Evolutionary conservation across 495 filamentous ascomycete genomes (phyloP).

Genomic region (Penicillium soppii): DNA sequence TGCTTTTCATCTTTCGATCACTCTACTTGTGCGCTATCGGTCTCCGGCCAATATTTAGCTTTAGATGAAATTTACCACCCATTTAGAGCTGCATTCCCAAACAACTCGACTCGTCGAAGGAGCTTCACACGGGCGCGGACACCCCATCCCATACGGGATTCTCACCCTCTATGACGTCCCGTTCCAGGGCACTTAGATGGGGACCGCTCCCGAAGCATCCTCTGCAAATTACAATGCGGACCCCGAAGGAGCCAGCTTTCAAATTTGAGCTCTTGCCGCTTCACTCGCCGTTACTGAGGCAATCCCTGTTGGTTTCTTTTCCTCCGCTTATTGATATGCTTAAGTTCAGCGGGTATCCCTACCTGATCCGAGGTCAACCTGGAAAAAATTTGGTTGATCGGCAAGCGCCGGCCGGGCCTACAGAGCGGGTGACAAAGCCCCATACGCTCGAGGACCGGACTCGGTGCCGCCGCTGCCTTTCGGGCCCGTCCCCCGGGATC

Average conservation of each 20-base stretch:
- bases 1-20: constrained; percentile 44
- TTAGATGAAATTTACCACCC: constrained; percentile 73
- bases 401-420: constrained; percentile 15
- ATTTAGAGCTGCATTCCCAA: constrained; percentile 39
- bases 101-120: constrained; percentile 34
- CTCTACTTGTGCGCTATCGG: constrained; percentile 74
- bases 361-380: constrained; percentile 66
- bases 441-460: constrained; percentile 43
- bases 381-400: constrained; percentile 21
- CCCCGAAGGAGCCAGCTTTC: constrained; percentile 57
- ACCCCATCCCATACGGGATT: constrained; percentile 55
- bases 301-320: constrained; percentile 76
- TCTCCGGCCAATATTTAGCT: constrained; percentile 72
- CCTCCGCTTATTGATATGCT: constrained; percentile 63
- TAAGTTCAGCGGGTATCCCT: constrained; percentile 65
- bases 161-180: constrained; percentile 61
- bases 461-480: constrained; percentile 47
- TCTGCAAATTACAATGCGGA: constrained; percentile 69
- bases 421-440: constrained; percentile 31
- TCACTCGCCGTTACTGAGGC: constrained; percentile 69
- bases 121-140: constrained; percentile 53
- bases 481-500: constrained; percentile 28
- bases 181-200: constrained; percentile 62
- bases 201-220: constrained; percentile 56
- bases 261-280: constrained; percentile 72